Base-by-base conservation (phyloP, 1,284 basidiomycete species). In the Malassezia equina region DNA sequence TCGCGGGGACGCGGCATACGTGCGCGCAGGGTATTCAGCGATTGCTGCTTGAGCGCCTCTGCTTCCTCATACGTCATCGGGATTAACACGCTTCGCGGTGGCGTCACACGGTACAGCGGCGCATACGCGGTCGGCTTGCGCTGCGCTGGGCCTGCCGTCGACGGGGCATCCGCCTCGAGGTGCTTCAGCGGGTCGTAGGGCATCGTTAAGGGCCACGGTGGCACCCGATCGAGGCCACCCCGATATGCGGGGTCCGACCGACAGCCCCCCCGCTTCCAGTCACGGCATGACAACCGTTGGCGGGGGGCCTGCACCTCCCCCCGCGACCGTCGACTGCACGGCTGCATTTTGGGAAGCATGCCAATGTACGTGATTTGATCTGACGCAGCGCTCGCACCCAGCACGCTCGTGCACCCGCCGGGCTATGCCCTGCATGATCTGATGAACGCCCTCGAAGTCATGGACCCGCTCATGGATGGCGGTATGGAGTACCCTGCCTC, bases 11-110 rank as follows among this genome's bases (percentile, higher is more conserved):
- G n/a, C 19, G 17, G 43, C 48, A 17, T 17, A 17, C 34, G 13
- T 19, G 21, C 36, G 1, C 69, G 57, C 13, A 71, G 52, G 7
- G 67, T 59, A 39, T 71, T 71, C 11, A 51, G 57, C 23, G 62
- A 65, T 7, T 47, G 57, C 7, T 24, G 31, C 25, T 60, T 58
- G 29, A 62, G 55, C 5, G 57, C 53, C n/a, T 64, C 62, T 19
- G 64, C 55, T 32, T 70, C 63, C 7, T 59, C 63, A n/a, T 54
- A 52, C 0, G 57, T 46, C 19, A 69, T 65, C 2, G 67, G 65
- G 8, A 44, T 51, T 45, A 60, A 49, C 7, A 69, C 61, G 21
- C 52, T 47, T 36, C 47, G 48, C 0, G 67, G 59, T n/a, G 42
- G 33, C 23, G 61, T 61, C 1, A 64, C 52, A n/a, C 67, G 67